Evolutionary conservation across 768 basidiomycete species (phyloP), one percentile per base, ranked within the genome.

Genomic region (Suillus sp.): DNA sequence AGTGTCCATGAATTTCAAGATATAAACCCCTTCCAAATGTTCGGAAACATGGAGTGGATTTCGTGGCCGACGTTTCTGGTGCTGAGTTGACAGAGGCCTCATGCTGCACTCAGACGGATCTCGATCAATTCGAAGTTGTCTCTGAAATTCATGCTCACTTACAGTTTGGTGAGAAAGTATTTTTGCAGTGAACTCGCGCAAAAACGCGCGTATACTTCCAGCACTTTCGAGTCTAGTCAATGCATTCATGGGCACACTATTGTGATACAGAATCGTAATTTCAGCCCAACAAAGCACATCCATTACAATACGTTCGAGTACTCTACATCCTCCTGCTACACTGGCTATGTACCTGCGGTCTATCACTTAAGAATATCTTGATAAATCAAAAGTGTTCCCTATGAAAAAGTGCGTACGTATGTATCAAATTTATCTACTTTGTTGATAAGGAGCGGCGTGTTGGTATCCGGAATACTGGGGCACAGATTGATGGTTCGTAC

Each of bases 391-490:
- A 25, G 45, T 56, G 22, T 37, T 58, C n/a, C 37, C 35, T 27
- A 1, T 51, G 27, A 34, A 22, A 58, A 35, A 34, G 14, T 10
- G 51, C 20, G 47, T 61, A 30, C 30, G 42, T 53, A 27, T 27
- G 27, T 20, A 6, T 32, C 16, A 51, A 57, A 57, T 18, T 57
- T 25, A 76, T 67, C 70, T 68, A 65, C 65, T 67, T 27, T 72
- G 75, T 54, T 72, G 74, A 59, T 75, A 75, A 48, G 73, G 66
- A 45, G 72, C 60, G 25, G 73, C 57, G 20, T 75, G 75, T 57
- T 68, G 75, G 14, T 71, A 63, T 32, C 68, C 73, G 7, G 67
- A 20, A 62, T 75, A 74, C 14, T 74, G 74, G 20, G 66, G 65
- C 42, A 61, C 54, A 25, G 66, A 43, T n/a, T 66, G 62, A 50